Evolutionary conservation across 306 rosid genomes (phyloP).

Genomic region (Quercus agrifolia): DNA sequence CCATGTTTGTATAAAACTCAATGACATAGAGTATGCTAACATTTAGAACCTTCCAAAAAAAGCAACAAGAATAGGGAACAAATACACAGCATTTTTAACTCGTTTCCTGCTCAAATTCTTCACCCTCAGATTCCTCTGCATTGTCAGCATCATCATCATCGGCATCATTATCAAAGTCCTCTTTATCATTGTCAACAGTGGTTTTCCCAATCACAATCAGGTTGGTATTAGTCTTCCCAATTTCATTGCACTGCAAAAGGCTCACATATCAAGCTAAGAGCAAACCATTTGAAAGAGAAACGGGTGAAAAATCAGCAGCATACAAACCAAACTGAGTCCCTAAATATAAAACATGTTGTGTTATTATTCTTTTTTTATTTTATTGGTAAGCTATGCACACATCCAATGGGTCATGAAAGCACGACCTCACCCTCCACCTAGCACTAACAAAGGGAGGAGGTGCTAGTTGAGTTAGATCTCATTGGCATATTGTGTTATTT

Average conservation of each 20-base stretch:
- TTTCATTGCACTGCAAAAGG: constrained; percentile 70
- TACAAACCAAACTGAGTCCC: background rate
- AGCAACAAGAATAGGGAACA: background rate
- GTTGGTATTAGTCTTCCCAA: constrained; percentile 65
- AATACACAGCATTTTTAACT: constrained; percentile 44
- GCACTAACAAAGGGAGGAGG: no score
- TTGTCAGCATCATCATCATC: constrained; percentile 72
- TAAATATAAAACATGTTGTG: no score
- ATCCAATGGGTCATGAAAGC: no score
- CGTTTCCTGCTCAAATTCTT: constrained; percentile 95
- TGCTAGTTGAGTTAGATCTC: no score
- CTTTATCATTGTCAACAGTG: constrained; percentile 66
- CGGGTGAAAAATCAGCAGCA: background rate
- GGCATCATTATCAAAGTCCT: constrained; percentile 66
- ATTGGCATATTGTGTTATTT: no score
- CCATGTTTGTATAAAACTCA: background rate
- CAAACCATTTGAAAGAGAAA: background rate
- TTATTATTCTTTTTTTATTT: no score
- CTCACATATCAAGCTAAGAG: background rate
- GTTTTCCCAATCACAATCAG: constrained; percentile 65
- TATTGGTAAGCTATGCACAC: no score
- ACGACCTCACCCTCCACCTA: no score
- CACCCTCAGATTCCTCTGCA: constrained; percentile 88
- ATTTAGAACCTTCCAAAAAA: background rate
- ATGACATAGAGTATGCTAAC: background rate